Percentiles rank a stretch among this genome's conserved stretches.
Conservation (phyloP, 2,329 filamentous ascomycete genomes). For the Parastagonospora avenae region DNA sequence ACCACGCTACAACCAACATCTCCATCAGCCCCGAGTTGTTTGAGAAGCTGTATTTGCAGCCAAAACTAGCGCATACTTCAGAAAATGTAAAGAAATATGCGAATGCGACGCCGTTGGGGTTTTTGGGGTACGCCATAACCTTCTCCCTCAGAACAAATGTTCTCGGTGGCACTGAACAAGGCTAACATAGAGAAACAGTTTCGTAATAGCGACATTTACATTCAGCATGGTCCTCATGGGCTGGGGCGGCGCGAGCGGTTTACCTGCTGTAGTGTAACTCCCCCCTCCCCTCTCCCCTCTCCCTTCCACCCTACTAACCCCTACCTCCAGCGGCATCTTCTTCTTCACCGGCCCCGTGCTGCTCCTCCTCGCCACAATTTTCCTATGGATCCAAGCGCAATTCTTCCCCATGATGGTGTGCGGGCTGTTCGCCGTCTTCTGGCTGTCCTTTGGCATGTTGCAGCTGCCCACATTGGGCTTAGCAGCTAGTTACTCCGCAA, state of each 20-base stretch:
- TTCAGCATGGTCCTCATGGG: conserved; percentile 49
- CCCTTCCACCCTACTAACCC: not conserved
- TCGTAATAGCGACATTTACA: conserved; percentile 49
- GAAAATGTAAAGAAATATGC: conserved; percentile 24
- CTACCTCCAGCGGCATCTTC: conserved; percentile 42
- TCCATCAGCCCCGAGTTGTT: conserved; percentile 35
- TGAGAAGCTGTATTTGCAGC: conserved; percentile 34
- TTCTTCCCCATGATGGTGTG: conserved; percentile 57
- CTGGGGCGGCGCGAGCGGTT: conserved; percentile 45
- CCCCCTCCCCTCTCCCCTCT: not conserved
- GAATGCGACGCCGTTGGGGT: conserved; percentile 36
- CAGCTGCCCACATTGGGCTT: conserved; percentile 58
- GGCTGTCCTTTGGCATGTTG: conserved; percentile 58
- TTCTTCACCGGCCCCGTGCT: conserved; percentile 56
- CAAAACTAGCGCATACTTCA: conserved; percentile 29
- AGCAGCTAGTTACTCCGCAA: conserved; percentile 51
- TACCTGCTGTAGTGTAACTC: conserved; percentile 42
- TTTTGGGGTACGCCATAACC: conserved; percentile 28
- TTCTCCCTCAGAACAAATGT: too few species aligned
- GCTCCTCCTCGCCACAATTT: conserved; percentile 54
- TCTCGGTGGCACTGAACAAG: too few species aligned
- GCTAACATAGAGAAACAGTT: too few species aligned
- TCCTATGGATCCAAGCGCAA: conserved; percentile 55
- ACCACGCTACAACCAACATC: conserved; percentile 32
- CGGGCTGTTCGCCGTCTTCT: conserved; percentile 57